Base-by-base conservation (phyloP, 805 yeast genomes). In the Metschnikowia lunata region DNA sequence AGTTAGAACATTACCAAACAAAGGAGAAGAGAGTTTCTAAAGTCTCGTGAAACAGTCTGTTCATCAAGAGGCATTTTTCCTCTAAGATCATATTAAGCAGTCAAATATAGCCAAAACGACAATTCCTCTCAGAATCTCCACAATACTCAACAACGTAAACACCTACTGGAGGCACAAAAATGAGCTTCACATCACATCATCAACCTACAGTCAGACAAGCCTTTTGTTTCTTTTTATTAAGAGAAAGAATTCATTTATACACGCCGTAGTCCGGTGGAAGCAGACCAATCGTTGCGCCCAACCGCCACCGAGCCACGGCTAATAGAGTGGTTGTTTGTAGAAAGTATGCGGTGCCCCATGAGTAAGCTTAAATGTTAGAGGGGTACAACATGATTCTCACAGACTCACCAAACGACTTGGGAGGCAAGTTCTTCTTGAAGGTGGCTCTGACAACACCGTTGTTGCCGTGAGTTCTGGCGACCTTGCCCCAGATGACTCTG, bases 321-420 rank as follows among this genome's bases (percentile, higher is more conserved):
- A 40, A 46, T 47, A 45, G 42, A 42, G 40, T 45, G 48, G 37
- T 40, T 37, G 44, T 32, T 39, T 29, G 23, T 18, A 54, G 42
- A 27, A 62, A 30, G 33, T 13, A 12, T 26, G 12, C 29, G n/a
- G 26, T 18, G 12, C 29, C 23, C 23, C 23, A 18, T 18, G 23
- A 18, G 23, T 18, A 18, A 18, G 23, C 63, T 85, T 91, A 91
- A 88, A 91, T 93, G 96, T 85, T 90, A 62, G 98, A 91, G 80
- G 99, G 99, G 87, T 91, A 91, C 78, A 91, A 90, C 96, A 93
- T 89, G 82, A 93, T 83, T 83, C 99, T 88, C 73, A 93, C 98
- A 61, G 96, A 85, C 72, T 99, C 97, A 80, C 99, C 99, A 75
- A 93, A 91, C 66, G 98, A 89, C 87, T 91, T 90, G 64, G 99